These are phyloP conservation scores for Solanum habrochaites DNA, from an alignment of 257 asterid species.

Conservation along the genomic window DNA sequence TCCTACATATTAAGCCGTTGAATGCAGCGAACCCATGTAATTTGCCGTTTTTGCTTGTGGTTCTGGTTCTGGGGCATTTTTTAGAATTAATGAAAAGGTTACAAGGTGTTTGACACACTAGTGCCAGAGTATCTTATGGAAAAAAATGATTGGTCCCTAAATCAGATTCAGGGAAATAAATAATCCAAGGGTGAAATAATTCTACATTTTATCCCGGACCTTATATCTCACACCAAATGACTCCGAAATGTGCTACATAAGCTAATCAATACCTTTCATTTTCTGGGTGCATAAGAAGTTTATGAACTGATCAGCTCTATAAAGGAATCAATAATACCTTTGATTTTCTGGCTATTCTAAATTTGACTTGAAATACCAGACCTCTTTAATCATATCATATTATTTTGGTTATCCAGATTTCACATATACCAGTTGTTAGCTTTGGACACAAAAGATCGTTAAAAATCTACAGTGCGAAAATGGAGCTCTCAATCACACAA, in stretches of 20 bases:
- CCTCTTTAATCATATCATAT: background rate
- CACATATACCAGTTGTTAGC: slow-evolving; percentile 9
- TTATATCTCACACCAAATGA: background rate
- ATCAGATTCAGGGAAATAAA: background rate
- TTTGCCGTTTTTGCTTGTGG: background rate
- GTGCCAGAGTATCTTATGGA: background rate
- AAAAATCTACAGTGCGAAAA: slow-evolving; percentile 19
- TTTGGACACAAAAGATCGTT: slow-evolving; percentile 16
- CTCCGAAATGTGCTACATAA: background rate
- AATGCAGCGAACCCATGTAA: background rate
- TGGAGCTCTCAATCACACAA: slow-evolving; percentile 70
- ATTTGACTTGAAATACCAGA: background rate
- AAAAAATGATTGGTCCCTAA: background rate
- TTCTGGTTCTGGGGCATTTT: background rate
- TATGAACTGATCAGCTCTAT: background rate
- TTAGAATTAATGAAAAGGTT: too few species aligned
- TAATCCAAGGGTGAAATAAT: background rate
- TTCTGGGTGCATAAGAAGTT: background rate
- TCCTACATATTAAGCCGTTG: background rate
- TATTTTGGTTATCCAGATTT: slow-evolving; percentile 18
- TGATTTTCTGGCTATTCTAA: background rate
- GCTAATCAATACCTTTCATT: too few species aligned
- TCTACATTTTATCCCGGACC: background rate
- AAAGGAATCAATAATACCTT: background rate
- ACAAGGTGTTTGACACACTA: background rate